Conservation (phyloP, 352 stramenopile species). For the Globisporangium lucens region DNA sequence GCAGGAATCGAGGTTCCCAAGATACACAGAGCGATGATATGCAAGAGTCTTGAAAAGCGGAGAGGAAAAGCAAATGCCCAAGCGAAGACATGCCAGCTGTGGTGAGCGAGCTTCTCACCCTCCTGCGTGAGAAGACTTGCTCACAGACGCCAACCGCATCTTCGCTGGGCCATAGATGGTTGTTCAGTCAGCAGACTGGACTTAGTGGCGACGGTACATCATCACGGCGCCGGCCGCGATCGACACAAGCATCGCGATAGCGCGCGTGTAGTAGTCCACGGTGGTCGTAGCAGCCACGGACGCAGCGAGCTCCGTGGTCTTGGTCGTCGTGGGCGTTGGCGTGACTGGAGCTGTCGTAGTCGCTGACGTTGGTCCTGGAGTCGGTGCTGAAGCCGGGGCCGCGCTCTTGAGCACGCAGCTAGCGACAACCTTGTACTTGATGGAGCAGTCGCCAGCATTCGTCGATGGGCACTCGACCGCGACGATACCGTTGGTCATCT, state of each 20-base stretch:
- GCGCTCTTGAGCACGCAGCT: background rate
- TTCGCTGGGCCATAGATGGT: background rate
- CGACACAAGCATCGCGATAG: slow-evolving; percentile 11
- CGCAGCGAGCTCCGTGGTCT: background rate
- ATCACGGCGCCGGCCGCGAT: slow-evolving; percentile 5
- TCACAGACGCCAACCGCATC: background rate
- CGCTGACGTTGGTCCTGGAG: too few species aligned
- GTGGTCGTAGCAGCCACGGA: background rate
- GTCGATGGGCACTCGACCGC: background rate
- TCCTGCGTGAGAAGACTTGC: background rate
- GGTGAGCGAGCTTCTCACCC: too few species aligned
- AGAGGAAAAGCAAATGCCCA: background rate
- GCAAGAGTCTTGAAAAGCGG: background rate
- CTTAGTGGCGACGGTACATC: slow-evolving; percentile 11
- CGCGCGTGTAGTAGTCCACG: slow-evolving; percentile 13
- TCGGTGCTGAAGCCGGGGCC: too few species aligned
- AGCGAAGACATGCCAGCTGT: background rate
- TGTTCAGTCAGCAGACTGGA: background rate
- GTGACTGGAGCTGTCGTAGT: background rate
- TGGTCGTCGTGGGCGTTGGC: background rate
- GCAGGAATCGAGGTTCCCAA: background rate
- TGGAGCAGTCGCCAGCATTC: background rate
- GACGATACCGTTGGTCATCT: background rate
- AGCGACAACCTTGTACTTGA: background rate
- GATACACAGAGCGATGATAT: background rate